phyloP scores from a whole-genome alignment of 1,284 basidiomycete species.

The Ceratorhiza oryzae-sativae region DNA sequence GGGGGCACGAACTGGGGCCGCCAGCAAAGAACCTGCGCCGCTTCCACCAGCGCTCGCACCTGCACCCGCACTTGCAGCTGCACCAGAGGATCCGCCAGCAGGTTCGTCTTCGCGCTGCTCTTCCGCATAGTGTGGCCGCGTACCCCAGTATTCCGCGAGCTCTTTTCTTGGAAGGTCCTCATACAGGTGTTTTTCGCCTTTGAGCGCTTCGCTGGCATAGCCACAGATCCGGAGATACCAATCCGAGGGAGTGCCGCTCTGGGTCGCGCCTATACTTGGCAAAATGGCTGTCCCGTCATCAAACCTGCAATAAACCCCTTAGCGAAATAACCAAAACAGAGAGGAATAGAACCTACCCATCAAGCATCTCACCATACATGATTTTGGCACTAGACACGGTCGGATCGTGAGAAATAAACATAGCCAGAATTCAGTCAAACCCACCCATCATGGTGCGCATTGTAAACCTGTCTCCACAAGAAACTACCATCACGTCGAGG shows the following conservation, averaged over 20 bases:
- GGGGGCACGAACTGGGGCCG: conserved; percentile 14
- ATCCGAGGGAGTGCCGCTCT: conserved; percentile 69
- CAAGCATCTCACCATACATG: conserved; percentile 84
- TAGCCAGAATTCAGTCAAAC: not conserved
- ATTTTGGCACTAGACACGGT: conserved; percentile 54
- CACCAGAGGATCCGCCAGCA: conserved; percentile 44
- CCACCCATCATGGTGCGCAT: conserved; percentile 62
- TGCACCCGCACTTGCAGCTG: conserved; percentile 43
- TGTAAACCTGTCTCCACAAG: conserved; percentile 75
- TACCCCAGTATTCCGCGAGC: conserved; percentile 73
- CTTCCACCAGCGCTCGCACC: conserved; percentile 42
- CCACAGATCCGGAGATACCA: conserved; percentile 83
- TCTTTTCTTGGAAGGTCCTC: conserved; percentile 69
- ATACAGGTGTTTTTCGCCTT: conserved; percentile 64
- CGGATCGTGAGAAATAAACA: not conserved
- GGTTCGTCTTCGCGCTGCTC: conserved; percentile 46
- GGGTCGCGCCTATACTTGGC: conserved; percentile 74
- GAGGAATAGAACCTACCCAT: conserved; percentile 63
- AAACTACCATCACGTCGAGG: conserved; percentile 72
- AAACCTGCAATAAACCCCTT: conserved; percentile 57
- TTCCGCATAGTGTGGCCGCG: conserved; percentile 65
- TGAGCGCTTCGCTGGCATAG: conserved; percentile 70
- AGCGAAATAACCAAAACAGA: not conserved
- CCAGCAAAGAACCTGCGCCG: not conserved
- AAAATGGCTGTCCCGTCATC: conserved; percentile 80